phyloP scores from a whole-genome alignment of 1,284 basidiomycete species.

The Porogramme epimiltina region DNA sequence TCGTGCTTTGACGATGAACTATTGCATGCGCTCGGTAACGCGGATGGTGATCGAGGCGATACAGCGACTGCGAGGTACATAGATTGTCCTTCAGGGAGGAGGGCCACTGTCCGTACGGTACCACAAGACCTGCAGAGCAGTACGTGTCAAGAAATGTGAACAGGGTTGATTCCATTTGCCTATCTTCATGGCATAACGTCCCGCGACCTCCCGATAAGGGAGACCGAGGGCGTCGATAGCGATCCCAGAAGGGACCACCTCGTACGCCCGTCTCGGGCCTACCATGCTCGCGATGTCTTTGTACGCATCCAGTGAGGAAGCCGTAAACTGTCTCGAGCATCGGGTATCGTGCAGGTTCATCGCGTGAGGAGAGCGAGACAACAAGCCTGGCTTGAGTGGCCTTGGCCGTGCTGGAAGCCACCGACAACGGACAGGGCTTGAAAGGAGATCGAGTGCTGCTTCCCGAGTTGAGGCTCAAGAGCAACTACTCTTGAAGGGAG shows the following conservation, averaged over 20 bases:
- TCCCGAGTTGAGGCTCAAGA: background rate
- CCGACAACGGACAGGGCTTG: too few species aligned
- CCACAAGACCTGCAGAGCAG: background rate
- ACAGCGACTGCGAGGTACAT: too few species aligned
- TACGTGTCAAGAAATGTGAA: conserved; percentile 4
- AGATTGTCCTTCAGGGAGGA: too few species aligned
- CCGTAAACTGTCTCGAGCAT: conserved; percentile 3
- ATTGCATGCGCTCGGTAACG: too few species aligned
- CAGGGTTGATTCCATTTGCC: conserved; percentile 21
- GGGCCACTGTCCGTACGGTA: too few species aligned
- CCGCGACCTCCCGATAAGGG: conserved; percentile 24
- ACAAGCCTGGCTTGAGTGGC: too few species aligned
- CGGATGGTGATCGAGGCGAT: too few species aligned
- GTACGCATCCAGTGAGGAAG: background rate
- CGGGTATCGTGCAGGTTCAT: background rate
- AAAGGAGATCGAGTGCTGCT: background rate
- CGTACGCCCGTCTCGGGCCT: conserved; percentile 26
- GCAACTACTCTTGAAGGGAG: background rate
- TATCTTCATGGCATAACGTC: conserved; percentile 26
- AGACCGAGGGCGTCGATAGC: conserved; percentile 22
- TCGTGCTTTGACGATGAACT: background rate
- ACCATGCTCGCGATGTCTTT: conserved; percentile 14
- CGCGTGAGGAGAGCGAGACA: background rate
- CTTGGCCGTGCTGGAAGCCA: too few species aligned
- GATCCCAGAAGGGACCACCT: conserved; percentile 16